Percentiles rank a stretch among this genome's conserved stretches.
Evolutionary conservation across 257 asterid genomes (phyloP).

Genomic region (Cruciata laevipes): DNA sequence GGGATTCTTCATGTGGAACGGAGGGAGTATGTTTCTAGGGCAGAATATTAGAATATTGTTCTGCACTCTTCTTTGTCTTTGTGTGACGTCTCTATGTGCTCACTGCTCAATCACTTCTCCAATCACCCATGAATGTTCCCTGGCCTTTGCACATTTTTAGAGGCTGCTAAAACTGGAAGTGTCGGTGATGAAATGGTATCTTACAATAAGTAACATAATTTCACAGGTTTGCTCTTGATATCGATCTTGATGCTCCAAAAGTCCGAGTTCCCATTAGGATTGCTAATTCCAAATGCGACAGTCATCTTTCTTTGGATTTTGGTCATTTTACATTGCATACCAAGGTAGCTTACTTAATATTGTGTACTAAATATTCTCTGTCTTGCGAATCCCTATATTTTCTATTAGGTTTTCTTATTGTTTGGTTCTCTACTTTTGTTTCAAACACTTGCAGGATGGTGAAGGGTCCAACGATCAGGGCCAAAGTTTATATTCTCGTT

Average conservation of each 20-base stretch:
- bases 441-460: slow-evolving; percentile 48
- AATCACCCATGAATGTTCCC: not conserved
- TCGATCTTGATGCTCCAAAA: slow-evolving; percentile 98
- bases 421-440: slow-evolving; percentile 15
- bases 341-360: slow-evolving; percentile 42
- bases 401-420: slow-evolving; percentile 10
- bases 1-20: too few relatives aligned
- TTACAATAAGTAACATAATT: slow-evolving; percentile 7
- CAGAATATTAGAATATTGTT: not conserved
- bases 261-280: slow-evolving; percentile 84
- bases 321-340: slow-evolving; percentile 92
- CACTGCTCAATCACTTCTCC: not conserved
- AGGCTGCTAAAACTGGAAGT: not conserved
- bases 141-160: not conserved
- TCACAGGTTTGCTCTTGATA: slow-evolving; percentile 92
- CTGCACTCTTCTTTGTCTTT: not conserved
- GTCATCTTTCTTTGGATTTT: slow-evolving; percentile 83
- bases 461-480: slow-evolving; percentile 51
- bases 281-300: slow-evolving; percentile 38
- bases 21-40: not conserved
- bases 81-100: not conserved
- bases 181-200: not conserved
- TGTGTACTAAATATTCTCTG: not conserved
- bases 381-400: not conserved
- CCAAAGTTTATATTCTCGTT: slow-evolving; percentile 76